phyloP scores from a whole-genome alignment of 257 asterid species.

The Solanum tarapatanum region DNA sequence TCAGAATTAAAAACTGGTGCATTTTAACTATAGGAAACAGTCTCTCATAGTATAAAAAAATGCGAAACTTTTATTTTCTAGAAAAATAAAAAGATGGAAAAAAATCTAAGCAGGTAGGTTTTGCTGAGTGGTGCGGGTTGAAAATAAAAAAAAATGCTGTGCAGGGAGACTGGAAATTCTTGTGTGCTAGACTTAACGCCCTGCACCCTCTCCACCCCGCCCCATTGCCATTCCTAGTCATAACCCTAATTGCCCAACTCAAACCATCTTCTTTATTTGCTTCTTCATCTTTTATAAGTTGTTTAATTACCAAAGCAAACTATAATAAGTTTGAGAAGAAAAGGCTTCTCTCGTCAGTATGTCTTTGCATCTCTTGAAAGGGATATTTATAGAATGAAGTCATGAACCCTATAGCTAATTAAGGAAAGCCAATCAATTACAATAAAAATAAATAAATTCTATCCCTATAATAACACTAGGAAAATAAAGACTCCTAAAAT shows the following conservation, averaged over 20 bases:
- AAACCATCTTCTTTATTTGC: background rate
- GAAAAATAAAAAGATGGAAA: background rate
- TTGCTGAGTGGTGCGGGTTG: background rate
- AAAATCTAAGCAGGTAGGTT: background rate
- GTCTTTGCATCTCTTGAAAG: background rate
- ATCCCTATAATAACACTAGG: background rate
- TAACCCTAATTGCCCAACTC: background rate
- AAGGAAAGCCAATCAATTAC: background rate
- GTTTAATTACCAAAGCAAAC: background rate
- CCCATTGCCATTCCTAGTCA: background rate
- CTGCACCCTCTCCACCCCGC: background rate
- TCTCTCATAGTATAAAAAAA: background rate
- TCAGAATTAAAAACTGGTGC: background rate
- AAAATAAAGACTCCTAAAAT: background rate
- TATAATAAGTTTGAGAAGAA: background rate
- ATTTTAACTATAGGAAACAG: background rate
- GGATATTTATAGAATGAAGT: background rate
- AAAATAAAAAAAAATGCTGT: background rate
- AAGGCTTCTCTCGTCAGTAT: background rate
- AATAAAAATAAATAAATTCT: background rate
- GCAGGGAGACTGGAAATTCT: background rate
- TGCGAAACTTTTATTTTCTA: background rate
- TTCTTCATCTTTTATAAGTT: background rate
- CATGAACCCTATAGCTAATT: background rate
- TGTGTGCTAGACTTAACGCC: background rate